These are phyloP conservation scores for Naegleria fowleri DNA, from an alignment of 208 protist genomes.

Conservation along the genomic window DNA sequence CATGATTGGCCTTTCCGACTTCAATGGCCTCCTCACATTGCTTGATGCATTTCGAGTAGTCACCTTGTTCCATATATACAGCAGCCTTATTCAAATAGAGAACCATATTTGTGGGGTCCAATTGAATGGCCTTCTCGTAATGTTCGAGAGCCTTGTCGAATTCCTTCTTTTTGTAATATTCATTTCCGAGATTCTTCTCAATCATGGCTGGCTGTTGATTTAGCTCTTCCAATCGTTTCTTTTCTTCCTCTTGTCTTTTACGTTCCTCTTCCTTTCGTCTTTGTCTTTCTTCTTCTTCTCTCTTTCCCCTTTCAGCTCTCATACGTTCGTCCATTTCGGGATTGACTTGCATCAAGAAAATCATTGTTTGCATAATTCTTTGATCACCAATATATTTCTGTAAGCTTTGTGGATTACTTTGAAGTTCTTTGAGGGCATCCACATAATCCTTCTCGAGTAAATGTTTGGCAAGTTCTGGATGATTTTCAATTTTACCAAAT, in stretches of 20 bases:
- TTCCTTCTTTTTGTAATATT: constrained; percentile 57
- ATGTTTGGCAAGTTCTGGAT: background rate
- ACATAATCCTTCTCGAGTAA: background rate
- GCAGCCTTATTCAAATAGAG: constrained; percentile 53
- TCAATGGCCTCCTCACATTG: constrained; percentile 68
- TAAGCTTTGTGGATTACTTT: background rate
- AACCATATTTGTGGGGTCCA: constrained; percentile 41
- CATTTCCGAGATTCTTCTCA: constrained; percentile 51
- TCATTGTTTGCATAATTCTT: constrained; percentile 69
- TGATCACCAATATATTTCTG: constrained; percentile 48
- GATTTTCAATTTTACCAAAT: background rate
- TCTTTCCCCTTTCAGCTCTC: background rate
- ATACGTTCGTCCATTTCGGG: background rate
- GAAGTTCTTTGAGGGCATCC: background rate
- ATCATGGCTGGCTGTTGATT: background rate
- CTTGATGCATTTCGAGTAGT: constrained; percentile 82
- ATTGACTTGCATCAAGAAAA: constrained; percentile 51
- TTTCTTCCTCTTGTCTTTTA: constrained; percentile 3
- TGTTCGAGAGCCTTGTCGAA: constrained; percentile 50
- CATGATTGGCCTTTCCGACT: constrained; percentile 48
- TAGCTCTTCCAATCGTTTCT: background rate
- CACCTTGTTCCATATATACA: constrained; percentile 82
- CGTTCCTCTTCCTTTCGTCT: background rate
- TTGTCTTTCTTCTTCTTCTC: constrained; percentile 7
- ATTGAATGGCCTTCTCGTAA: constrained; percentile 41